Evolutionary conservation across 371 early-diverging fungal species (phyloP).

Genomic region (Mucor irregularis): DNA sequence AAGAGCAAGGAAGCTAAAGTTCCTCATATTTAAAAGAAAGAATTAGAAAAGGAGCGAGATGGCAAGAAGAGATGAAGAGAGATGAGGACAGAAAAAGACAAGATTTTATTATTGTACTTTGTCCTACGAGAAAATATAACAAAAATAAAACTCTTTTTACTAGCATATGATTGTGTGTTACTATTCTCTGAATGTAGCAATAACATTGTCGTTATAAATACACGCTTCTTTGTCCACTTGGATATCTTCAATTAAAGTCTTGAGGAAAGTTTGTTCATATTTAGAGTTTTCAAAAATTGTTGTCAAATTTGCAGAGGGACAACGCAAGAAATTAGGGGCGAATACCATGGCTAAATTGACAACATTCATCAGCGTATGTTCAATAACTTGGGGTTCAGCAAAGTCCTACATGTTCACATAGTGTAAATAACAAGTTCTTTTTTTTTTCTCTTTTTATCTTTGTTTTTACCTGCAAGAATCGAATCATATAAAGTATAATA

Average conservation of each 20-base stretch:
- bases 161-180: neutral
- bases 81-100: neutral
- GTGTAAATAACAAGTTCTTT: neutral
- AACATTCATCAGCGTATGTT: slow-evolving; percentile 85
- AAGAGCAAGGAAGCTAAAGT: neutral
- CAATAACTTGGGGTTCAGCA: slow-evolving; percentile 64
- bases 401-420: slow-evolving; percentile 53
- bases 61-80: neutral
- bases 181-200: slow-evolving; percentile 13
- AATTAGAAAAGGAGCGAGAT: too few relatives aligned
- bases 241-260: slow-evolving; percentile 33
- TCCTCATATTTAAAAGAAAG: neutral
- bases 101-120: slow-evolving; percentile 1
- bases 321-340: slow-evolving; percentile 91
- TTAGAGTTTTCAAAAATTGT: slow-evolving; percentile 83
- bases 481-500: slow-evolving; percentile 76
- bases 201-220: slow-evolving; percentile 16
- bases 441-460: neutral
- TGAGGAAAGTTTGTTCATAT: slow-evolving; percentile 55
- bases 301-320: slow-evolving; percentile 77
- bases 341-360: slow-evolving; percentile 95
- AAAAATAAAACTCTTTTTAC: neutral
- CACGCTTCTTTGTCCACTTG: slow-evolving; percentile 26
- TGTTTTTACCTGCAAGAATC: slow-evolving; percentile 69
- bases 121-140: slow-evolving; percentile 18